Percentiles rank a stretch among this genome's conserved stretches.
These are phyloP conservation scores for Perkinsus olseni DNA, from an alignment of 169 alveolate species.

Conservation along the genomic window DNA sequence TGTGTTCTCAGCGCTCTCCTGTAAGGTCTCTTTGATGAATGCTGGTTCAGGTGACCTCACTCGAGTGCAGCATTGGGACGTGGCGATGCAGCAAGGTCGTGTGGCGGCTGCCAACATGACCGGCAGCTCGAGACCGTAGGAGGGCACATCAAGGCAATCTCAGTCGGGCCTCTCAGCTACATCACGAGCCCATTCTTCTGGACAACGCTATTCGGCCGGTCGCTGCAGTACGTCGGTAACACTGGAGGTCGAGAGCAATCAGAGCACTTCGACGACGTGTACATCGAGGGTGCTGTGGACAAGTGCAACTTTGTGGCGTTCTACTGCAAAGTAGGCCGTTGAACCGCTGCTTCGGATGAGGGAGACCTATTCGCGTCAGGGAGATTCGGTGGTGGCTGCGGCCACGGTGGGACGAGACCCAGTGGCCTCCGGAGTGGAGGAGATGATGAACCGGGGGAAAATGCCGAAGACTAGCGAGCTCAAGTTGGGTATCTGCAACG, in stretches of 20 bases:
- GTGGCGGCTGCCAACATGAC: conserved; percentile 60
- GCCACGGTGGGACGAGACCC: conserved; percentile 35
- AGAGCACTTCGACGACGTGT: conserved; percentile 44
- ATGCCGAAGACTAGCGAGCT: conserved; percentile 33
- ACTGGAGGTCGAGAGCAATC: conserved; percentile 42
- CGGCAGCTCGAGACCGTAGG: conserved; percentile 25
- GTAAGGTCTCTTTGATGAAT: too few relatives aligned
- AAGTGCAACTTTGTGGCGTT: conserved; percentile 50
- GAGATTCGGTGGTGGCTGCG: conserved; percentile 20
- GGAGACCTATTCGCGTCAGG: neutral
- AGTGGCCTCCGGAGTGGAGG: conserved; percentile 21
- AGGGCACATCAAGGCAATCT: neutral
- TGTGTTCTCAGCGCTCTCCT: too few relatives aligned
- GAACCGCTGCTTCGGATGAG: neutral
- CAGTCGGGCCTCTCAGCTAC: neutral
- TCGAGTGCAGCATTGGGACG: conserved; percentile 59
- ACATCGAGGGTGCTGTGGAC: conserved; percentile 52
- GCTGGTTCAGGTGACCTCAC: conserved; percentile 25
- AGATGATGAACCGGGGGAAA: conserved; percentile 7
- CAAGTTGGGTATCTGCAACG: conserved; percentile 24
- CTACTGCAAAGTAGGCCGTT: conserved; percentile 32
- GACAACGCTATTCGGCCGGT: conserved; percentile 51
- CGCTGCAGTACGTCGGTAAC: conserved; percentile 33
- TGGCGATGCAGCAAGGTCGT: conserved; percentile 61
- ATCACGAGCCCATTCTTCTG: conserved; percentile 56